Evolutionary conservation across 768 basidiomycete species (phyloP), one percentile per base, ranked within the genome.

Genomic region (Rhodocollybia butyracea): DNA sequence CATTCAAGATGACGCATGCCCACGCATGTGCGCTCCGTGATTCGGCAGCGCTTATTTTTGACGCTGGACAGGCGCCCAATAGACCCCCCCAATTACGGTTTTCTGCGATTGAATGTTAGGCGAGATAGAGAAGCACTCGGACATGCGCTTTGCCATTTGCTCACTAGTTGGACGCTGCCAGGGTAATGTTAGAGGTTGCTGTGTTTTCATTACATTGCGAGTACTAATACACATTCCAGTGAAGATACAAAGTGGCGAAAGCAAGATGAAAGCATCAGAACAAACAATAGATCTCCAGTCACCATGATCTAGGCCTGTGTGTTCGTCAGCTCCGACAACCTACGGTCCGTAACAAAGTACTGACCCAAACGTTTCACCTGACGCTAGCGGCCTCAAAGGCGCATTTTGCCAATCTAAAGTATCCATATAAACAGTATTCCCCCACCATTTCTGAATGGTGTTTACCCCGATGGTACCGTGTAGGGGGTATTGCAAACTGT

Each of bases 391-490:
- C 13, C 54, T 52, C 29, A 56, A 17, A 1, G 60, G 56, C 0
- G 54, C 57, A 27, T 51, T 57, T 6, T 46, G 24, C 21, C 62
- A 60, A 36, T 63, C 62, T 15, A 46, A 24, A 3, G 62, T 63
- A 21, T 55, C 57, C 38, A 12, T 38, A 57, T 60, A 76, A 8
- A 76, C 74, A 0, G 69, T 75, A 56, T 82, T 82, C 6, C 81
- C 81, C 80, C 80, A 82, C 81, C 81, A 82, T 3, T 60, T 34
- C 52, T 73, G 73, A 32, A 82, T 58, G 7, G 53, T 77, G 30
- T 65, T 68, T 22, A 54, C 42, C 15, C 78, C 81, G 39, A 82
- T 78, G 26, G 66, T 63, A 12, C 80, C 79, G 36, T 75, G 62
- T 32, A 56, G 43, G 0, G 80, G 81, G 57, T 74, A 81, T 58